Evolutionary conservation across 2,329 filamentous ascomycete species (phyloP), one percentile per base, ranked within the genome.

Genomic region (Zasmidium cellare): DNA sequence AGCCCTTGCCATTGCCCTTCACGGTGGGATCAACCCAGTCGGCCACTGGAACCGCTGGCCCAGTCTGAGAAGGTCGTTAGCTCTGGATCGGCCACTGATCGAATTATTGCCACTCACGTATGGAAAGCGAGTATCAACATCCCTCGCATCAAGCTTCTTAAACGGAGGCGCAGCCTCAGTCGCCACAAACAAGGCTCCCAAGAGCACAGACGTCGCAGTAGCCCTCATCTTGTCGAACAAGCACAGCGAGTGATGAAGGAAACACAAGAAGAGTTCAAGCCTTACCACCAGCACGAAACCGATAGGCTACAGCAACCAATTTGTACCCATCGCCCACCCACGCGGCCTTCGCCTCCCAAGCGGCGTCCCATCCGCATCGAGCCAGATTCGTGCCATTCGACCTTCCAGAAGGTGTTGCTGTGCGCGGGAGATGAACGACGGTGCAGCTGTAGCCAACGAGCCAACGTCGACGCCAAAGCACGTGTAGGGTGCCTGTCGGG

Each of bases 1-100:
- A 82, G 1, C 80, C 80, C 58, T 80, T 81, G 28, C 79, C 80
- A 62, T 82, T 81, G 63, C 80, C 80, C 63, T 81, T 80, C 69
- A 80, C 64, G 11, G 76, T 79, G 2, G 71, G 73, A 64, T 82
- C 75, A 47, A 81, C 78, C 80, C 80, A 82, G 58, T 83, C 80
- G 46, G 76, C 80, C 3, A 82, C 66, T 14, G 80, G 80, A 1
- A 81, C 71, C 0, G 71, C 72, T 1, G 80, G 80, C 1, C 80
- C 80, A 0, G 71, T 80, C 45, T 22, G 16, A 7, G 19, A 46
- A 67, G 82, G 82, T n/a, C n/a, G n/a, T n/a, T n/a, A n/a, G n/a
- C n/a, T n/a, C n/a, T n/a, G n/a, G n/a, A n/a, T n/a, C n/a, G n/a
- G n/a, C n/a, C n/a, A n/a, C n/a, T n/a, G n/a, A n/a, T n/a, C n/a